phyloP scores from a whole-genome alignment of 768 basidiomycete species.

The Dacryopinax spathularia region DNA sequence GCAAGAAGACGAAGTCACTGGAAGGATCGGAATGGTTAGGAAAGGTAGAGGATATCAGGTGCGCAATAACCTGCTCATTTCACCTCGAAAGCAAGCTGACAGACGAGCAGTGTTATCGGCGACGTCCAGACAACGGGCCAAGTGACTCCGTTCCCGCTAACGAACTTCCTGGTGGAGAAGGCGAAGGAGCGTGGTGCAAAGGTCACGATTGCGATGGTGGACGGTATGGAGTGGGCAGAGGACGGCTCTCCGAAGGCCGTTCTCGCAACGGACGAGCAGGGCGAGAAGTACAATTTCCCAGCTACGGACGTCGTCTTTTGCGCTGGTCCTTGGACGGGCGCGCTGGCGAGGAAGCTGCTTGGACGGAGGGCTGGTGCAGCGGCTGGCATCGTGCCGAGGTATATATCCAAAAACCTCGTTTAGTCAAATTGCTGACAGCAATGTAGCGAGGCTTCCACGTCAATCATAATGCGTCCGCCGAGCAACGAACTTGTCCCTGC shows the following conservation, averaged over 20 bases:
- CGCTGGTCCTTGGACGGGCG: slow-evolving; percentile 78
- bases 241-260: slow-evolving; percentile 34
- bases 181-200: slow-evolving; percentile 41
- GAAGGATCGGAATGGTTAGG: slow-evolving; percentile 22
- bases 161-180: slow-evolving; percentile 53
- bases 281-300: slow-evolving; percentile 25
- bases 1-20: slow-evolving; percentile 5
- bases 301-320: slow-evolving; percentile 61
- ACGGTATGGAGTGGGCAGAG: slow-evolving; percentile 23
- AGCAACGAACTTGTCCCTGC: slow-evolving; percentile 38
- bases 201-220: slow-evolving; percentile 29
- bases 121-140: slow-evolving; percentile 41
- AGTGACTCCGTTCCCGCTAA: slow-evolving; percentile 64
- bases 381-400: slow-evolving; percentile 9
- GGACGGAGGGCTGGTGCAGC: slow-evolving; percentile 10
- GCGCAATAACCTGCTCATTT: slow-evolving; percentile 46
- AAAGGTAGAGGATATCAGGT: slow-evolving; percentile 38
- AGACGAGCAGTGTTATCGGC: slow-evolving; percentile 3
- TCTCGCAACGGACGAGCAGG: slow-evolving; percentile 15
- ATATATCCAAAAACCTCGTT: background rate
- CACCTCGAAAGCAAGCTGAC: slow-evolving; percentile 29
- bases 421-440: background rate
- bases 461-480: slow-evolving; percentile 46
- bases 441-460: slow-evolving; percentile 30
- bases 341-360: slow-evolving; percentile 28